Evolutionary conservation across 1,284 basidiomycete genomes (phyloP).

Genomic region (Tremellales sp.): DNA sequence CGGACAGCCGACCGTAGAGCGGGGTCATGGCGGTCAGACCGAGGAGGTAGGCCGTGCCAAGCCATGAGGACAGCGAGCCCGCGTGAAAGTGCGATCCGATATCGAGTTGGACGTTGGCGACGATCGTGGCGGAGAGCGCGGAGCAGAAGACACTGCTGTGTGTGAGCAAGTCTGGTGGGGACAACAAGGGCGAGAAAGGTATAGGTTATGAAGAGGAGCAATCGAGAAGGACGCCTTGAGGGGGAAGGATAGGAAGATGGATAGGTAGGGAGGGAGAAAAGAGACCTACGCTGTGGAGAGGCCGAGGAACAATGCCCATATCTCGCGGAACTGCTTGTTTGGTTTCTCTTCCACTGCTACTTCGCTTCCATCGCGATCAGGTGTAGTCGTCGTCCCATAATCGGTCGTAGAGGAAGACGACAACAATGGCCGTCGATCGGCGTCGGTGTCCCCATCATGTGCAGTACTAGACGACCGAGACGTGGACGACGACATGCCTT

Average conservation of each 20-base stretch:
- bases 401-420: too few relatives aligned
- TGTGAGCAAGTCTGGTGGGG: too few relatives aligned
- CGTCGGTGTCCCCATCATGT: too few relatives aligned
- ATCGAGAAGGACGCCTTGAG: not conserved
- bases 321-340: constrained; percentile 24
- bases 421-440: too few relatives aligned
- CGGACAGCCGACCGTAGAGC: constrained; percentile 26
- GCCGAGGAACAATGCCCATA: constrained; percentile 25
- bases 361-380: too few relatives aligned
- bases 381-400: too few relatives aligned
- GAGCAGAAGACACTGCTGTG: constrained; percentile 26
- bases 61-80: constrained; percentile 31
- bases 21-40: constrained; percentile 37
- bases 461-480: too few relatives aligned
- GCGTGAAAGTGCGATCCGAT: constrained; percentile 32
- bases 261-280: not conserved
- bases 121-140: constrained; percentile 27
- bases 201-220: not conserved
- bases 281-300: constrained; percentile 25
- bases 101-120: constrained; percentile 36
- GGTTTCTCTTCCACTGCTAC: too few relatives aligned
- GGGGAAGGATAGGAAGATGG: not conserved
- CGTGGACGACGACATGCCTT: too few relatives aligned
- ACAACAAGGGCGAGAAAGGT: too few relatives aligned
- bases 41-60: constrained; percentile 29